Evolutionary conservation across 768 basidiomycete genomes (phyloP).

Genomic region (Suillus lakei): DNA sequence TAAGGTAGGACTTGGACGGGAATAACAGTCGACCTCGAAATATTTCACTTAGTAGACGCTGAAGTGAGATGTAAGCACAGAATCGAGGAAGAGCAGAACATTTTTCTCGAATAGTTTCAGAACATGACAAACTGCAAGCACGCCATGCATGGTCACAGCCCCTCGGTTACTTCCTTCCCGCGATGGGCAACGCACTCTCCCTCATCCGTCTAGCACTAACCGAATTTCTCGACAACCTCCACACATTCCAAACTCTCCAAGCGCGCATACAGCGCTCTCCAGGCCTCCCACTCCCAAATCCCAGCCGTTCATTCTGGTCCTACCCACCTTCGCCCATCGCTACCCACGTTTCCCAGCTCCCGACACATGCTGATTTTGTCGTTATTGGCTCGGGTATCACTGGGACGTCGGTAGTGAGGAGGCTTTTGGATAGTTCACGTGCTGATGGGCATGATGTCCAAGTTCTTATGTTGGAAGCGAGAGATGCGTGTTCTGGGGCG

Average conservation of each 20-base stretch:
- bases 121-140: too few species aligned
- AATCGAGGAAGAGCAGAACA: too few species aligned
- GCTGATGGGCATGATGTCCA: constrained; percentile 35
- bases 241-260: constrained; percentile 30
- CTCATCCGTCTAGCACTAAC: constrained; percentile 21
- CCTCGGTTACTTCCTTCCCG: not conserved
- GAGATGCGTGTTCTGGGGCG: constrained; percentile 76
- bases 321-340: constrained; percentile 55
- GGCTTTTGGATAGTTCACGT: constrained; percentile 46
- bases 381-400: constrained; percentile 83
- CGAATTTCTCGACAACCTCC: constrained; percentile 24
- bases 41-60: too few species aligned
- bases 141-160: not conserved
- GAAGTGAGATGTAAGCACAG: too few species aligned
- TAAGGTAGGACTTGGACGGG: too few species aligned
- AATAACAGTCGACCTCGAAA: too few species aligned
- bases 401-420: constrained; percentile 63
- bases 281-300: constrained; percentile 60
- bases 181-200: constrained; percentile 35
- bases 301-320: constrained; percentile 69
- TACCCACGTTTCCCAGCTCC: constrained; percentile 34
- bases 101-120: too few species aligned
- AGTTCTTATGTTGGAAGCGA: constrained; percentile 81
- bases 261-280: constrained; percentile 47
- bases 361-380: constrained; percentile 61